Conservation (phyloP, 2,329 filamentous ascomycete species). For the Pseudocercospora fuligena region DNA sequence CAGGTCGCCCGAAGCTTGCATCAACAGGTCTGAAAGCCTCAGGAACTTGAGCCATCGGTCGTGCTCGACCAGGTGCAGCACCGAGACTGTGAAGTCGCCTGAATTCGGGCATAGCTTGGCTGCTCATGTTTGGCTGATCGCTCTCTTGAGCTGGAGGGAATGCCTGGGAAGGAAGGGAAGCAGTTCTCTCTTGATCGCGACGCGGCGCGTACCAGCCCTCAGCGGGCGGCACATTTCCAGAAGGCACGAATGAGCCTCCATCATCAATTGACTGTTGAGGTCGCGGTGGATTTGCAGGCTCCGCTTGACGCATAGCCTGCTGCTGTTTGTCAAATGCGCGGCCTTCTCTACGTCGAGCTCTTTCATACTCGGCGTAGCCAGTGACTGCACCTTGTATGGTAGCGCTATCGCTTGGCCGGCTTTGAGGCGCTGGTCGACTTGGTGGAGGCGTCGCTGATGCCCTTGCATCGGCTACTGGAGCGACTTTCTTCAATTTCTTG, state of each 20-base stretch:
- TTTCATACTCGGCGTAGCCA: slow-evolving; percentile 18
- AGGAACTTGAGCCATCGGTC: slow-evolving; percentile 26
- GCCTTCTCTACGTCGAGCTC: not conserved
- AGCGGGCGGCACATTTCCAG: not conserved
- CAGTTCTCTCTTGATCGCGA: not conserved
- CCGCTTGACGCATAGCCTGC: not conserved
- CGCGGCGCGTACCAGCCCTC: slow-evolving; percentile 4
- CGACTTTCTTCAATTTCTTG: slow-evolving; percentile 17
- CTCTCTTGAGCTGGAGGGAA: not conserved
- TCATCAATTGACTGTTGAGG: not conserved
- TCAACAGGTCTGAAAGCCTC: slow-evolving; percentile 34
- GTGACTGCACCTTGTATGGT: slow-evolving; percentile 16
- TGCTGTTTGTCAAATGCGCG: not conserved
- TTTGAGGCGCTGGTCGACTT: slow-evolving; percentile 5
- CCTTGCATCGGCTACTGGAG: not conserved
- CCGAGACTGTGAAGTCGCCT: slow-evolving; percentile 32
- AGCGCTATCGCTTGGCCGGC: slow-evolving; percentile 9
- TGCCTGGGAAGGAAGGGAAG: not conserved
- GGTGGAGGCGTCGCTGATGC: slow-evolving; percentile 2
- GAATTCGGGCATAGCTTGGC: slow-evolving; percentile 19
- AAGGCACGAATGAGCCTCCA: slow-evolving; percentile 1
- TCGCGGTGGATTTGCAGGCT: not conserved
- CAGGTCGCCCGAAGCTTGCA: slow-evolving; percentile 27
- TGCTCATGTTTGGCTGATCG: slow-evolving; percentile 1
- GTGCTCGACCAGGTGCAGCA: slow-evolving; percentile 9